Evolutionary conservation across 306 rosid genomes (phyloP).

Genomic region (Citrullus amarus): DNA sequence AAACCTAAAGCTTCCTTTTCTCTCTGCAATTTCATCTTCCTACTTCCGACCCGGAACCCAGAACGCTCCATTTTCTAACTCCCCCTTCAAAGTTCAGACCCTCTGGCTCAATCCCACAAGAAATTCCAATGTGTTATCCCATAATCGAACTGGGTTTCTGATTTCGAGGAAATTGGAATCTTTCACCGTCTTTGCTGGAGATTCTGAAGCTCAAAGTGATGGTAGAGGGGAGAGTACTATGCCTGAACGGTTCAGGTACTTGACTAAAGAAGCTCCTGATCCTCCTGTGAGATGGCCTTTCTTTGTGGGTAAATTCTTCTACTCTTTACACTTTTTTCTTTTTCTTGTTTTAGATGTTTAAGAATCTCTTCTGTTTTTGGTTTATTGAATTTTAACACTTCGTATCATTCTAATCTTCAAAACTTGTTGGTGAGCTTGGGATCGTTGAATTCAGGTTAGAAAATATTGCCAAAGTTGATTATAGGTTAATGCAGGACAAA

Average conservation of each 20-base stretch:
- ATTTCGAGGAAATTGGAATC: slow-evolving; percentile 19
- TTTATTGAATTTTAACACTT: not conserved
- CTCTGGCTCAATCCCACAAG: slow-evolving; percentile 11
- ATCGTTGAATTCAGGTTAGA: not conserved
- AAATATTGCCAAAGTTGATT: not conserved
- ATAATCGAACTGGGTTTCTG: slow-evolving; percentile 17
- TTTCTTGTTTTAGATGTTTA: slow-evolving; percentile 10
- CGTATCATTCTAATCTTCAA: not conserved
- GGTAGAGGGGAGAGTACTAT: slow-evolving; percentile 46
- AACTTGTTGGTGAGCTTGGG: not conserved
- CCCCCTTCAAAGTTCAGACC: slow-evolving; percentile 19
- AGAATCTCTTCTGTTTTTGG: not conserved
- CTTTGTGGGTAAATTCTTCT: slow-evolving; percentile 43
- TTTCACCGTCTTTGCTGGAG: slow-evolving; percentile 16
- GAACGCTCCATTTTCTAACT: slow-evolving; percentile 10
- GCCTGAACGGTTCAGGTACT: slow-evolving; percentile 71
- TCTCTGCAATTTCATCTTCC: slow-evolving; percentile 14
- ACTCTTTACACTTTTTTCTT: not conserved
- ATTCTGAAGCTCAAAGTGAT: slow-evolving; percentile 39
- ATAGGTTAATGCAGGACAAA: not conserved
- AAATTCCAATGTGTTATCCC: slow-evolving; percentile 16
- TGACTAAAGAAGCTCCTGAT: slow-evolving; percentile 58
- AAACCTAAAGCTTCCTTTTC: slow-evolving; percentile 17
- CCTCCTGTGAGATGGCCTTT: slow-evolving; percentile 76
- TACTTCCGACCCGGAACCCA: not conserved